Base-by-base conservation (phyloP, 257 asterid genomes). In the Primulina tabacum region DNA sequence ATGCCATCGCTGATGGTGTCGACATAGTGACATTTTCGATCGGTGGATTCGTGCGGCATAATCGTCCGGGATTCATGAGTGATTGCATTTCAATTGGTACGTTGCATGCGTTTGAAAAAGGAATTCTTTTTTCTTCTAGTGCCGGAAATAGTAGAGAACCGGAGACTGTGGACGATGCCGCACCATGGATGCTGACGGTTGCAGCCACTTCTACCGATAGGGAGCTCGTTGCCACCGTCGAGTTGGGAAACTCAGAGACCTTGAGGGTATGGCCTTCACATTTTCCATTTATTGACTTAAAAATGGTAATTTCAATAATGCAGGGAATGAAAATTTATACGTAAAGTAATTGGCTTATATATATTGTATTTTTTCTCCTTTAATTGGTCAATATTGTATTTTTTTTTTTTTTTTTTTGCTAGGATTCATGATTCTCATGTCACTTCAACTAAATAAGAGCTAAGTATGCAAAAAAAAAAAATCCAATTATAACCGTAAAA, bases 141-240 rank as follows among this genome's bases (percentile, higher is more conserved):
- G 67, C 60, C 11, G 77, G 66, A 29, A 73, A 73, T 18, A 2
- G 2, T 17, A 12, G 7, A 5, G 59, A 64, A 1, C 37, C 53
- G 2, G 65, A 37, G 11, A 64, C 33, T 37, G 60, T 58, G 8
- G 59, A 4, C 4, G 66, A 57, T 65, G 77, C 60, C 57, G 52
- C 71, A 2, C 71, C 77, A 9, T 73, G 77, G 77, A 8, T 64
- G 35, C 66, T 73, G 5, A 73, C 77, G n/a, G 77, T 73, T 29
- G 67, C 60, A 35, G 62, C 77, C 12, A 73, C 52, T 21, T 52
- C 77, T 14, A 65, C 60, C 26, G 71, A 73, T 21, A 57, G 72
- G 50, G 77, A 73, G 2, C 20, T 64, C 28, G 6, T 64, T 29
- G 3, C 67, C 29, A 17, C 8, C 34, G 11, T 73, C 6, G 20